A percentile compares a stretch with the other conserved stretches of the same genome.
Conservation (phyloP, 148 eudicot species). For the Fagopyrum esculentum region DNA sequence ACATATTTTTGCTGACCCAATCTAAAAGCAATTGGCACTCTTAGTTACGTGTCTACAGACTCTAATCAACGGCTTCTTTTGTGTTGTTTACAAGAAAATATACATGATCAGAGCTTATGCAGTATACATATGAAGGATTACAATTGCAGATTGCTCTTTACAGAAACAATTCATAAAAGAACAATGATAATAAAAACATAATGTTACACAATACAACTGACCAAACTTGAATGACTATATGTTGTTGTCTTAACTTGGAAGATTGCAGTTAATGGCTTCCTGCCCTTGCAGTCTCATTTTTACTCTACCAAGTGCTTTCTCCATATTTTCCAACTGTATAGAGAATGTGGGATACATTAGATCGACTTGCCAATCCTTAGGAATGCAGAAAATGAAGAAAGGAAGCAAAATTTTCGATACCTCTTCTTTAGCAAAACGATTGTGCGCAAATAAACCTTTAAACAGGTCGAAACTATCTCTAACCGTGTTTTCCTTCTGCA, state of each 20-base stretch:
- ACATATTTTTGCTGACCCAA: too few species aligned
- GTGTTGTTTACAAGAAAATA: too few species aligned
- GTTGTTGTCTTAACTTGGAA: neutral
- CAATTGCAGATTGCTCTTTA: too few species aligned
- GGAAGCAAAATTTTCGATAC: neutral
- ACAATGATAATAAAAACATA: neutral
- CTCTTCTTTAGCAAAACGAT: slow-evolving; percentile 11
- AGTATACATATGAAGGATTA: too few species aligned
- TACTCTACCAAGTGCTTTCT: slow-evolving; percentile 10
- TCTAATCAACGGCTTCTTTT: too few species aligned
- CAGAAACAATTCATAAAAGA: neutral
- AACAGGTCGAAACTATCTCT: slow-evolving; percentile 54
- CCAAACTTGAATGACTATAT: neutral
- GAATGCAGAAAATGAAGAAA: neutral
- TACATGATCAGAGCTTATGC: too few species aligned
- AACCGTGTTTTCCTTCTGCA: slow-evolving; percentile 49
- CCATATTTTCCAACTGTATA: slow-evolving; percentile 12
- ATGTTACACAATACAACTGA: neutral
- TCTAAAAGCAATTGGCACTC: too few species aligned
- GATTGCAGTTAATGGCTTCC: neutral
- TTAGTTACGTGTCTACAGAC: too few species aligned
- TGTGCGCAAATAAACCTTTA: slow-evolving; percentile 29
- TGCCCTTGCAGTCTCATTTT: slow-evolving; percentile 6
- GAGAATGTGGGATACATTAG: neutral
- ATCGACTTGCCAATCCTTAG: neutral